These are phyloP conservation scores for Ascochyta viciae-villosae DNA, from an alignment of 2,329 filamentous ascomycete genomes.

Conservation along the genomic window DNA sequence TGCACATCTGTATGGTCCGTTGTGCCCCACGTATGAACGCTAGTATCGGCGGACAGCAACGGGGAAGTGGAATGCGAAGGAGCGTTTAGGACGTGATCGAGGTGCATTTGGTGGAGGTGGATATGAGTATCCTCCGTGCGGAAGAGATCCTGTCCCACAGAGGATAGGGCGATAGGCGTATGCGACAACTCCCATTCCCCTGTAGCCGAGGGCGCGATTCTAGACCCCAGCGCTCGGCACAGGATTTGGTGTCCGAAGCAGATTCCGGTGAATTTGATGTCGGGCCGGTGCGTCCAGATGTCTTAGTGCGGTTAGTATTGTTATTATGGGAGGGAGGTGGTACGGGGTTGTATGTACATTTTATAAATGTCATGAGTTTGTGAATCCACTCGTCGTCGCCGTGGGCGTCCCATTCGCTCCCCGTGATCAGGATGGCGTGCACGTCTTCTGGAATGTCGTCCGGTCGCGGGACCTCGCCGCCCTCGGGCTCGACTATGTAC, in stretches of 20 bases:
- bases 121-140: conserved; percentile 42
- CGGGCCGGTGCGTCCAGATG: conserved; percentile 59
- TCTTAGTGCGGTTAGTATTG: conserved; percentile 40
- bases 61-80: conserved; percentile 35
- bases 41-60: conserved; percentile 31
- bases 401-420: conserved; percentile 58
- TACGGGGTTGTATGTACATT: conserved; percentile 40
- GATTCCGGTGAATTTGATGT: conserved; percentile 59
- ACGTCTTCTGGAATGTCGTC: conserved; percentile 57
- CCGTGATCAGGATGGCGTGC: conserved; percentile 56
- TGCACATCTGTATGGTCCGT: conserved; percentile 56
- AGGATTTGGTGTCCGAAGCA: conserved; percentile 60
- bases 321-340: too few species aligned
- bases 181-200: conserved; percentile 58
- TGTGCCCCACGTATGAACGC: conserved; percentile 59
- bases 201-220: conserved; percentile 44
- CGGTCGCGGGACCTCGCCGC: conserved; percentile 52
- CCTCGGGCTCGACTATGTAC: conserved; percentile 58
- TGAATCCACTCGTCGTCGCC: conserved; percentile 55
- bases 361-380: conserved; percentile 54
- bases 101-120: conserved; percentile 57
- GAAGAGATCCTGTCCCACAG: conserved; percentile 53
- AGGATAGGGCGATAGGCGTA: conserved; percentile 50
- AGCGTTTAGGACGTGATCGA: conserved; percentile 52
- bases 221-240: conserved; percentile 52